Conservation (phyloP, 2,329 filamentous ascomycete species). For the Fusarium luffae region DNA sequence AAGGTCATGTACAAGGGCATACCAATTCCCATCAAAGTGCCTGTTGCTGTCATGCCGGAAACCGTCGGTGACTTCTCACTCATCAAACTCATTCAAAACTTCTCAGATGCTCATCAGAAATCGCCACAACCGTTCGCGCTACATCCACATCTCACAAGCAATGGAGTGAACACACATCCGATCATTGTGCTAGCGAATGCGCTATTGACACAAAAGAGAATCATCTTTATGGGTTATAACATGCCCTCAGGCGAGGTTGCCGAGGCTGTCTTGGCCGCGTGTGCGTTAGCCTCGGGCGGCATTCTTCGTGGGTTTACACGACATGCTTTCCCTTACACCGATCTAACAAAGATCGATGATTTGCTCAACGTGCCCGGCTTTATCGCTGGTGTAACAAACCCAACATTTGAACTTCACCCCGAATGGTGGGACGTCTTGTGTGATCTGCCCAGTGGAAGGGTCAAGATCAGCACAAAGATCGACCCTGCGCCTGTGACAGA, state of each 20-base stretch:
- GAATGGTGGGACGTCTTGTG: conserved; percentile 99
- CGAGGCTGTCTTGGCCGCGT: conserved; percentile 97
- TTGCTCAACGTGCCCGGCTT: conserved; percentile 95
- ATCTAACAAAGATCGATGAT: conserved; percentile 97
- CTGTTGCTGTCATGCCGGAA: conserved; percentile 91
- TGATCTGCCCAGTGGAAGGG: conserved; percentile 88
- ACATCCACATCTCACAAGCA: conserved; percentile 93
- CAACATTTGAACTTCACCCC: conserved; percentile 91
- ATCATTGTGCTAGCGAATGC: conserved; percentile 96
- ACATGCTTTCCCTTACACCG: conserved; percentile 97
- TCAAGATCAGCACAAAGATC: conserved; percentile 93
- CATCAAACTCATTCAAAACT: conserved; percentile 96
- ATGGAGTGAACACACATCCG: conserved; percentile 88
- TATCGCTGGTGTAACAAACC: conserved; percentile 97
- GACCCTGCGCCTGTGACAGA: conserved; percentile 85
- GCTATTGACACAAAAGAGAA: conserved; percentile 92
- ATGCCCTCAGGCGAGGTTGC: conserved; percentile 95
- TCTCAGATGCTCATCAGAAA: conserved; percentile 84
- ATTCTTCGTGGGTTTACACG: conserved; percentile 93
- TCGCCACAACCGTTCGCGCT: conserved; percentile 84
- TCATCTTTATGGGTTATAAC: conserved; percentile 96
- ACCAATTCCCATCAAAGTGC: conserved; percentile 95
- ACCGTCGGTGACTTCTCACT: conserved; percentile 98
- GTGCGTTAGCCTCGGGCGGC: conserved; percentile 90
- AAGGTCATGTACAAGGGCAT: conserved; percentile 96